These are phyloP conservation scores for Veloporphyrellus conicus DNA, from an alignment of 1,284 basidiomycete genomes.

Conservation along the genomic window DNA sequence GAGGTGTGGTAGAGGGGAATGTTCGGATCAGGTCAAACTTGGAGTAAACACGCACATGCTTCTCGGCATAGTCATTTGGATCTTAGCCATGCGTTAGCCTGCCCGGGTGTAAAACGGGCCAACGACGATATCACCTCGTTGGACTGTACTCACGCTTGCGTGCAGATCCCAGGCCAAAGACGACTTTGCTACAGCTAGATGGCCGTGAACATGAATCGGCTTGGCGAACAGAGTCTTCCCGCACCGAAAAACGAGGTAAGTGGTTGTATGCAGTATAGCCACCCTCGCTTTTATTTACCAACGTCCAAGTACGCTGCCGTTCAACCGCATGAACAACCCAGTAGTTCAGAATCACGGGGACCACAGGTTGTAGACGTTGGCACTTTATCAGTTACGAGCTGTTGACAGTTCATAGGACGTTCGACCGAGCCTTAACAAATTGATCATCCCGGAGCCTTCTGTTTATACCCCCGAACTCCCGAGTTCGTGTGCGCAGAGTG, in stretches of 20 bases:
- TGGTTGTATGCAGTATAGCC: not conserved
- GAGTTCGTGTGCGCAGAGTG: constrained; percentile 8
- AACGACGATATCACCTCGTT: no score
- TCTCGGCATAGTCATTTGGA: not conserved
- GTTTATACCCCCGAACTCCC: not conserved
- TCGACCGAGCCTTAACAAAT: constrained; percentile 8
- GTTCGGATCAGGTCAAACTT: not conserved
- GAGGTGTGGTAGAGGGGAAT: not conserved
- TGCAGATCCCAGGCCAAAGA: not conserved
- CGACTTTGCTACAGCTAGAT: not conserved
- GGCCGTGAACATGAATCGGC: constrained; percentile 1
- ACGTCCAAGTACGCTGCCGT: constrained; percentile 2
- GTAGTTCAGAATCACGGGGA: not conserved
- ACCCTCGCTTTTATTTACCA: constrained; percentile 7
- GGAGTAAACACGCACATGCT: not conserved
- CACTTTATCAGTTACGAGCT: not conserved
- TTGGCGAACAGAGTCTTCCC: not conserved
- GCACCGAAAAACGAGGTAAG: constrained; percentile 10
- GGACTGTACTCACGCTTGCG: not conserved
- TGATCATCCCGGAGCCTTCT: constrained; percentile 13
- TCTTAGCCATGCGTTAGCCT: constrained; percentile 8
- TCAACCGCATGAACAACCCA: constrained; percentile 4
- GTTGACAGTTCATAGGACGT: constrained; percentile 12
- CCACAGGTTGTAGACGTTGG: constrained; percentile 3
- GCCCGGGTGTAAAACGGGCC: no score